Conservation (phyloP, 257 asterid genomes). For the Solanum chaucha region DNA sequence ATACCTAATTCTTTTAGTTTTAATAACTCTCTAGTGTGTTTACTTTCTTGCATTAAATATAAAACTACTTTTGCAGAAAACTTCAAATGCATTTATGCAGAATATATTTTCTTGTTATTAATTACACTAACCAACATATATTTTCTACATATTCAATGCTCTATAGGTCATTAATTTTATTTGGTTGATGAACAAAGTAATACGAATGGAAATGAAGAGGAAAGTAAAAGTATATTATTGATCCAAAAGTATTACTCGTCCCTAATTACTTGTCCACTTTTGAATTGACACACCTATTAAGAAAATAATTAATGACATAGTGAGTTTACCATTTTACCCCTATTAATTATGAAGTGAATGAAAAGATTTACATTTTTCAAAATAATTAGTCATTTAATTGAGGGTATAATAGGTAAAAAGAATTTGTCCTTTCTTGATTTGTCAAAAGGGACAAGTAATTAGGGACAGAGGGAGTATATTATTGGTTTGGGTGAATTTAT, state of each 20-base stretch:
- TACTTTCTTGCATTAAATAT: not conserved
- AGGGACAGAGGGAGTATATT: too few relatives aligned
- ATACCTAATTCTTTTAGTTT: conserved; percentile 1
- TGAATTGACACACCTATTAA: too few relatives aligned
- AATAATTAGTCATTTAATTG: too few relatives aligned
- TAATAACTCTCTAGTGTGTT: not conserved
- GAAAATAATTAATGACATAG: too few relatives aligned
- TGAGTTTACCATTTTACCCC: too few relatives aligned
- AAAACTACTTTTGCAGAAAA: not conserved
- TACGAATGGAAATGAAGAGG: not conserved
- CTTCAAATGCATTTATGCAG: not conserved
- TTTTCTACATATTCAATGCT: not conserved
- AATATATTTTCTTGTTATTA: not conserved
- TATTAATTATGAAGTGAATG: too few relatives aligned
- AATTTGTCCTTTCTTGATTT: too few relatives aligned
- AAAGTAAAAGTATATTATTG: too few relatives aligned
- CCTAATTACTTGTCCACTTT: too few relatives aligned
- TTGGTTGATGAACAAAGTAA: not conserved
- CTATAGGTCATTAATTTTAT: not conserved
- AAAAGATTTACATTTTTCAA: too few relatives aligned
- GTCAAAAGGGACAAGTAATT: too few relatives aligned
- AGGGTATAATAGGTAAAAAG: too few relatives aligned
- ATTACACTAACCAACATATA: not conserved
- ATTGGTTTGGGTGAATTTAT: not conserved
- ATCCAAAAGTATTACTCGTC: not conserved